These are phyloP conservation scores for Eimeria mitis DNA, from an alignment of 169 alveolate species.

Conservation along the genomic window DNA sequence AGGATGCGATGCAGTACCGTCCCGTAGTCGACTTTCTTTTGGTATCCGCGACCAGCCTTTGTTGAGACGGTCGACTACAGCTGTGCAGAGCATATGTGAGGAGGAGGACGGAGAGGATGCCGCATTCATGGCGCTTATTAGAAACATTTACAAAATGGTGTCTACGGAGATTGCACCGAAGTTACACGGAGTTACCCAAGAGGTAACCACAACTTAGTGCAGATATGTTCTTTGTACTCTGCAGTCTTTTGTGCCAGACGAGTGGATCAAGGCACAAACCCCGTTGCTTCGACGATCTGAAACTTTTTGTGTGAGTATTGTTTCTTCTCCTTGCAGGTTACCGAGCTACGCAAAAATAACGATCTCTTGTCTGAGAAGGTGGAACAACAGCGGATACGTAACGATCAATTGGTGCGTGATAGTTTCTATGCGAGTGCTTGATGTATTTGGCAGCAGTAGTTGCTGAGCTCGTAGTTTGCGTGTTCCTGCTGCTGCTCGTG, in stretches of 20 bases:
- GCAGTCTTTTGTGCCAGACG: background rate
- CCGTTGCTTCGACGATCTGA: background rate
- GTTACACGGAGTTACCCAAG: constrained; percentile 13
- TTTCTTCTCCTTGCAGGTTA: constrained; percentile 1
- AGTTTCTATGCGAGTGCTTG: background rate
- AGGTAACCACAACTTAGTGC: background rate
- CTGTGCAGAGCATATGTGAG: background rate
- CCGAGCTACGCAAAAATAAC: constrained; percentile 45
- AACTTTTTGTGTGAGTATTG: background rate
- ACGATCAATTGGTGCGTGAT: constrained; percentile 17
- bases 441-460: background rate
- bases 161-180: constrained; percentile 35
- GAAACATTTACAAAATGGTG: constrained; percentile 23
- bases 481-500: background rate
- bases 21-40: background rate
- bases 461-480: background rate
- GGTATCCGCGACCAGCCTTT: background rate
- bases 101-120: background rate
- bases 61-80: background rate
- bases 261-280: background rate
- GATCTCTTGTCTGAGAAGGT: constrained; percentile 18
- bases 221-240: background rate
- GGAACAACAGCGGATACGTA: constrained; percentile 32
- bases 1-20: constrained; percentile 19
- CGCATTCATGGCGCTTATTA: background rate